Conservation (phyloP, 75 land plant species). For the Azolla pinnata region DNA sequence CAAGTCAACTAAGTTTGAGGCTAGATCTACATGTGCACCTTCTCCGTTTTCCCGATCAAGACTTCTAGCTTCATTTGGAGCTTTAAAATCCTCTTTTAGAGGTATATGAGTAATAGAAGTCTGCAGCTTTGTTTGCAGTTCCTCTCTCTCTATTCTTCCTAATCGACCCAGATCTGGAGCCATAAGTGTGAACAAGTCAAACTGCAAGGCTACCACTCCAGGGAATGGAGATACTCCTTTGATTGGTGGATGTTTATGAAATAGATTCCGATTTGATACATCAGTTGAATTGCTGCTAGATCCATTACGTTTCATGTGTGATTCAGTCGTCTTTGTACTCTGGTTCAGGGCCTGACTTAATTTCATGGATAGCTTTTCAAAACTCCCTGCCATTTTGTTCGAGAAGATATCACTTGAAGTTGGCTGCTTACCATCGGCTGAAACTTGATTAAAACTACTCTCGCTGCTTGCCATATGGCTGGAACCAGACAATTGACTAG, state of each 20-base stretch:
- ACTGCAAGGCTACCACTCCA: constrained; percentile 57
- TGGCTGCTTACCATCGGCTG: no score
- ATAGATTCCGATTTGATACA: constrained; percentile 4
- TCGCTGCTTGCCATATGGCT: no score
- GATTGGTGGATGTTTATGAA: constrained; percentile 29
- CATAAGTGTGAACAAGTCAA: constrained; percentile 56
- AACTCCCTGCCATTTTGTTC: constrained; percentile 12
- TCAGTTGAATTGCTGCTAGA: background rate
- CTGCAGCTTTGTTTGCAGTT: background rate
- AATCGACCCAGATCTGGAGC: constrained; percentile 16
- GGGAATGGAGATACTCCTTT: constrained; percentile 62
- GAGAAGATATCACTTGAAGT: background rate
- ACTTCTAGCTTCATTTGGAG: background rate
- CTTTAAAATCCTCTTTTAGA: no score
- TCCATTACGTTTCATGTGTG: constrained; percentile 1
- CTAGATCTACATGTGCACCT: background rate
- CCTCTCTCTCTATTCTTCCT: background rate
- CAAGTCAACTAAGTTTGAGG: background rate
- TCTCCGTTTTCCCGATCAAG: background rate
- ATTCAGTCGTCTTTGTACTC: constrained; percentile 7
- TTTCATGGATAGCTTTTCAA: constrained; percentile 22
- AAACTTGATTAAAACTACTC: no score
- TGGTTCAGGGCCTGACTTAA: constrained; percentile 10
- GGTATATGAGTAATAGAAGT: background rate
- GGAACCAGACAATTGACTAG: background rate